phyloP scores from a whole-genome alignment of 2,329 filamentous ascomycete genomes.

The Scytalidium lignicola region DNA sequence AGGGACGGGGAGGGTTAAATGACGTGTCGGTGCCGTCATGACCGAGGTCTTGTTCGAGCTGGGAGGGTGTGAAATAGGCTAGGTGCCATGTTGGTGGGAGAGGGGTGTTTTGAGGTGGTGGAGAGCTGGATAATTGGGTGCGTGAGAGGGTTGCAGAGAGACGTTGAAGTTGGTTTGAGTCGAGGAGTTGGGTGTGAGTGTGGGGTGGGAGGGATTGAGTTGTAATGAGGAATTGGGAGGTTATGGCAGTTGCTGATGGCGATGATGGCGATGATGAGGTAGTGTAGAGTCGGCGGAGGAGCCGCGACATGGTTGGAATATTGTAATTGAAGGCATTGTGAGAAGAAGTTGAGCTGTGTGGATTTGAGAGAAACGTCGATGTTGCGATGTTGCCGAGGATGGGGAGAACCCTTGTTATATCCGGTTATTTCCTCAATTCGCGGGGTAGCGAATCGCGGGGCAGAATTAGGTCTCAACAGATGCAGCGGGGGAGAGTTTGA shows the following conservation, averaged over 20 bases:
- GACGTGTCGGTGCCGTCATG: constrained; percentile 55
- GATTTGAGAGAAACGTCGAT: too few species aligned
- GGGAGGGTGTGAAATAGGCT: constrained; percentile 56
- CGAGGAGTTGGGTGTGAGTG: constrained; percentile 46
- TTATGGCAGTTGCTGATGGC: constrained; percentile 27
- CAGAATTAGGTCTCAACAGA: too few species aligned
- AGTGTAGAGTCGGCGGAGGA: constrained; percentile 15
- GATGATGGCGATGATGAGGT: background rate
- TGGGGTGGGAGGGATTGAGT: constrained; percentile 37
- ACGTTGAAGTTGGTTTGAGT: constrained; percentile 59
- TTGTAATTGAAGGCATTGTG: too few species aligned
- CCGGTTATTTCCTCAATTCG: too few species aligned
- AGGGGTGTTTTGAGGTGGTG: constrained; percentile 11
- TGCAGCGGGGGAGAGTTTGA: too few species aligned
- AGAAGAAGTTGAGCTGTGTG: too few species aligned
- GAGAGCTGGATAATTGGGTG: constrained; percentile 14
- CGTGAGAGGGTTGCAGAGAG: constrained; percentile 54
- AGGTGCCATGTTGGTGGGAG: constrained; percentile 48
- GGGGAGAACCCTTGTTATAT: too few species aligned
- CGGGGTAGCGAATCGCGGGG: too few species aligned
- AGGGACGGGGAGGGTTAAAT: constrained; percentile 55
- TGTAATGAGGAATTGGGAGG: constrained; percentile 35
- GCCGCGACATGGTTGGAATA: constrained; percentile 11
- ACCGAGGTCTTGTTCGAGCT: constrained; percentile 49
- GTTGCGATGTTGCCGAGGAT: too few species aligned